Base-by-base conservation (phyloP, 768 basidiomycete species). In the Rhodosporidiobolus odoratus region DNA sequence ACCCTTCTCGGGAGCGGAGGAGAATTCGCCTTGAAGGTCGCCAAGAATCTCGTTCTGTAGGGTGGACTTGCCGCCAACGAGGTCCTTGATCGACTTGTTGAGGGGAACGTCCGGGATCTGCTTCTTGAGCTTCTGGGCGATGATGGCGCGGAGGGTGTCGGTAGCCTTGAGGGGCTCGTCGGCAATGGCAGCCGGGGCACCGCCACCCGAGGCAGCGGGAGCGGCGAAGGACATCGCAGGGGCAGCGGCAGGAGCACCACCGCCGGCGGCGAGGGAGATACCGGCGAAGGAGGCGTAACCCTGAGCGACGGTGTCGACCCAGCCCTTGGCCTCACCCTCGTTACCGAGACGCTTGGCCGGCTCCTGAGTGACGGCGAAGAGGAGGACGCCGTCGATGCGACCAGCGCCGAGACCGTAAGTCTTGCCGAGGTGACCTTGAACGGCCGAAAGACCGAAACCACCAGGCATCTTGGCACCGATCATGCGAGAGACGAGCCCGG, bases 81-180 rank as follows among this genome's bases (percentile, higher is more conserved):
- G 89, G 77, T 99, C 96, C 81, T 99, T 98, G 84, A 99, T 93
- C 2, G 92, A 89, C 80, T 99, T 99, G 68, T 86, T 85, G 8
- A 92, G 82, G 8, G 93, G 91, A 67, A 98, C 83, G 76, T 98
- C 96, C 61, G 88, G 86, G 40, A 92, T 84, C 63, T 83, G 85
- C 84, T 99, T 99, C 87, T 99, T 99, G 77, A 99, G 82, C 81
- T 99, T 99, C 83, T 99, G 96, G 0, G 95, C 92, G 68, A 99
- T 89, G 79, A 98, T 87, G 70, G 86, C 86, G 61, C 84, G 84
- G 35, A 98, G 85, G 43, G 94, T 88, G 62, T 98, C 95, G 72
- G 87, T 81, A 6, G 94, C 91, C 79, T 91, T 92, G 79, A 96
- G 83, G 5, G 96, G 96, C 34, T 84, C 89, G 75, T 99, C 95